These are phyloP conservation scores for Sclerotinia trifoliorum DNA, from an alignment of 2,329 filamentous ascomycete species.

Conservation along the genomic window DNA sequence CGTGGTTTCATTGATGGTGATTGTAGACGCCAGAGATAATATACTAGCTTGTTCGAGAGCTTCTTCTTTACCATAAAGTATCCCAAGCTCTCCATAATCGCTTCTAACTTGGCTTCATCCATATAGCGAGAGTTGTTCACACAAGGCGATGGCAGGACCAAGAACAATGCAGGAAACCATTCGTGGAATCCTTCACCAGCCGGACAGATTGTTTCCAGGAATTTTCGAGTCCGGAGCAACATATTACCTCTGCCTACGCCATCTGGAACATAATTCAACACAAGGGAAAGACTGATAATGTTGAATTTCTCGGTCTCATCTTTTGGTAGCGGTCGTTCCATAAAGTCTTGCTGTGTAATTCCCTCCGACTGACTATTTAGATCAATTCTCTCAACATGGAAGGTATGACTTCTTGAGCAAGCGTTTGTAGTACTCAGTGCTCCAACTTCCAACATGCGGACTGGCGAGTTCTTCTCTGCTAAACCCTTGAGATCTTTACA, in stretches of 20 bases:
- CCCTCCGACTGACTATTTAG: conserved; percentile 79
- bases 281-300: conserved; percentile 85
- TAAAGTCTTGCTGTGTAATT: conserved; percentile 90
- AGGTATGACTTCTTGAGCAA: conserved; percentile 69
- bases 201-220: conserved; percentile 52
- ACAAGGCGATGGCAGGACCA: conserved; percentile 87
- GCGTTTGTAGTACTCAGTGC: conserved; percentile 81
- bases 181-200: conserved; percentile 30
- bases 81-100: conserved; percentile 76
- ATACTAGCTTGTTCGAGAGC: conserved; percentile 78
- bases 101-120: conserved; percentile 63
- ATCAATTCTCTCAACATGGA: conserved; percentile 82
- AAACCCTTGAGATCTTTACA: conserved; percentile 34
- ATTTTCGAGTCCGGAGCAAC: conserved; percentile 72
- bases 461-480: conserved; percentile 34
- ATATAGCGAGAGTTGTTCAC: conserved; percentile 89
- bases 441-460: conserved; percentile 83
- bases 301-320: conserved; percentile 69
- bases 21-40: conserved; percentile 73
- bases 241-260: conserved; percentile 75
- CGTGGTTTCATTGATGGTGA: conserved; percentile 29
- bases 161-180: conserved; percentile 70
- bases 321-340: conserved; percentile 74
- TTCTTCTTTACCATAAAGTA: conserved; percentile 67
- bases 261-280: conserved; percentile 91